Conservation (phyloP, 768 basidiomycete genomes). For the Antrodiella citrinella region DNA sequence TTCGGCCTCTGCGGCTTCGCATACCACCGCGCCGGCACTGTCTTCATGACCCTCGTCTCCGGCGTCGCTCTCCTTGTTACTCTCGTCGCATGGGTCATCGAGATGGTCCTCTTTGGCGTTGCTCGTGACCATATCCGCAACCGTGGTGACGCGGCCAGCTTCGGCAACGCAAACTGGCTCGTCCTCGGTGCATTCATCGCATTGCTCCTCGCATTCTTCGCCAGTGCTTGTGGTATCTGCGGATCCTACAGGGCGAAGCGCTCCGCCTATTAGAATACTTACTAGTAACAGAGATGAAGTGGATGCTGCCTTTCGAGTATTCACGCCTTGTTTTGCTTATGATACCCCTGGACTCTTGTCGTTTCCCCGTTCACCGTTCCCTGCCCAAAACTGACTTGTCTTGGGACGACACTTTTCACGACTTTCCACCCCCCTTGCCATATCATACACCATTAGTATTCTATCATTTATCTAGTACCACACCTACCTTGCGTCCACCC, state of each 20-base stretch:
- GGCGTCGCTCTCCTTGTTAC: conserved; percentile 60
- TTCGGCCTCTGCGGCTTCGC: conserved; percentile 60
- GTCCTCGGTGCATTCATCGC: conserved; percentile 67
- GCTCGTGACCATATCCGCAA: conserved; percentile 50
- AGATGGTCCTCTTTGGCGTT: conserved; percentile 75
- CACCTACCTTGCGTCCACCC: too few species aligned
- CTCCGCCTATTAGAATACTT: conserved; percentile 17
- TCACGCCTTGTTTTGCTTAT: too few species aligned
- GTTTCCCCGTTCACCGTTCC: too few species aligned
- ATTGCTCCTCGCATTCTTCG: conserved; percentile 59
- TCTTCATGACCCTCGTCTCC: conserved; percentile 66
- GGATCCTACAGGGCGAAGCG: conserved; percentile 47
- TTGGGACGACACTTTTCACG: too few species aligned
- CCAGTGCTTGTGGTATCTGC: conserved; percentile 56
- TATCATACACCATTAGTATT: too few species aligned
- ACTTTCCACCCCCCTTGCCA: too few species aligned
- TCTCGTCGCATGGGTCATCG: conserved; percentile 65
- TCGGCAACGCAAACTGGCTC: conserved; percentile 81
- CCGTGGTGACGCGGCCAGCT: conserved; percentile 39
- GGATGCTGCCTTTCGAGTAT: too few species aligned
- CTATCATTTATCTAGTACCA: too few species aligned
- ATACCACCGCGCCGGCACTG: conserved; percentile 63
- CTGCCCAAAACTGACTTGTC: too few species aligned
- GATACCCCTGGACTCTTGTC: too few species aligned
- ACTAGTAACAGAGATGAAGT: too few species aligned